Percentiles rank a stretch among this genome's conserved stretches.
phyloP scores from a whole-genome alignment of 768 basidiomycete genomes.

The Tylopilus plumbeoviolaceoides region DNA sequence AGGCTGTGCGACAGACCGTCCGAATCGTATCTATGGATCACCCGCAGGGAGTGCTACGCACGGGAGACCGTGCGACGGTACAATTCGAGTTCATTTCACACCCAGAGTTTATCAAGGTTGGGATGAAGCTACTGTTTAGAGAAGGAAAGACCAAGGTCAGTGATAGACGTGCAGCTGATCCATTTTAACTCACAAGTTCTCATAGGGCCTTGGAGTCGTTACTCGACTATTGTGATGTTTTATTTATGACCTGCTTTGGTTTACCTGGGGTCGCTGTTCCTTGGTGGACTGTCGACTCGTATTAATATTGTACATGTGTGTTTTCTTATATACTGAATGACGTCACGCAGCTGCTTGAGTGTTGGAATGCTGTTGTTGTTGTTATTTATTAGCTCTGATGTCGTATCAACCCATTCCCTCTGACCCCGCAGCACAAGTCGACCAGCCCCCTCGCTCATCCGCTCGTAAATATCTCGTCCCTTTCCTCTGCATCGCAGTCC shows the following conservation, averaged over 20 bases:
- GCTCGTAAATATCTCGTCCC: constrained; percentile 33
- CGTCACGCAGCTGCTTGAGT: background rate
- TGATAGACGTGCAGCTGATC: constrained; percentile 3
- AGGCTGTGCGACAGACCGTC: constrained; percentile 91
- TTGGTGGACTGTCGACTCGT: background rate
- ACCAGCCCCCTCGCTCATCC: constrained; percentile 24
- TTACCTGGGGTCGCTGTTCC: background rate
- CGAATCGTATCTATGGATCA: constrained; percentile 89
- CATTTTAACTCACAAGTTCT: constrained; percentile 7
- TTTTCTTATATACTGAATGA: background rate
- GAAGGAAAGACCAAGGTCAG: constrained; percentile 93
- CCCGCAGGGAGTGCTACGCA: constrained; percentile 83
- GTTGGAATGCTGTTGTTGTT: constrained; percentile 18
- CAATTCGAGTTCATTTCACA: constrained; percentile 91
- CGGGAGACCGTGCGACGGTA: constrained; percentile 93
- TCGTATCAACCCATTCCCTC: constrained; percentile 21
- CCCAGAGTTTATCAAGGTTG: constrained; percentile 88
- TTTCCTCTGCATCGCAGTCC: constrained; percentile 33
- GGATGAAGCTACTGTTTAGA: constrained; percentile 89
- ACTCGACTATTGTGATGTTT: constrained; percentile 53
- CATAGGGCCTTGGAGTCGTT: constrained; percentile 73
- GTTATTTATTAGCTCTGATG: constrained; percentile 19
- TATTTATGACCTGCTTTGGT: background rate
- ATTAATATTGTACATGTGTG: background rate
- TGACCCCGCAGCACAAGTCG: constrained; percentile 15